These are phyloP conservation scores for Paecilomyces sp. DNA, from an alignment of 2,329 filamentous ascomycete genomes.

Conservation along the genomic window DNA sequence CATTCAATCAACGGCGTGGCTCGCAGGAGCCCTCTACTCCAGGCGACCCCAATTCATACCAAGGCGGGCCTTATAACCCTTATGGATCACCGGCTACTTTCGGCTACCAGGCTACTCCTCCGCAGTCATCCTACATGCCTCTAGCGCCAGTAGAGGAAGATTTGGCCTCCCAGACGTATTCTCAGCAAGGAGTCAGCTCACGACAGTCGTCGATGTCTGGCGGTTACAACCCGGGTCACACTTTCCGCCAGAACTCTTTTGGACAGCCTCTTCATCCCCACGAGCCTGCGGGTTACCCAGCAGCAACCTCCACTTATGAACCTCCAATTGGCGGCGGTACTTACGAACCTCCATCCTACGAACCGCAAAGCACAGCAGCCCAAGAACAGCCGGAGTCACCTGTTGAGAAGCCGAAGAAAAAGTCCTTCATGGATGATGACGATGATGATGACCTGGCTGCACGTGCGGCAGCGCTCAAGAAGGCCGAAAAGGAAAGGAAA, in stretches of 20 bases:
- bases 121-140: slow-evolving; percentile 30
- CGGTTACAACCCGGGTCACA: slow-evolving; percentile 17
- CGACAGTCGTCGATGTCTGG: slow-evolving; percentile 18
- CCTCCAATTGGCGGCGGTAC: slow-evolving; percentile 18
- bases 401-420: slow-evolving; percentile 61
- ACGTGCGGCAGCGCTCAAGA: slow-evolving; percentile 45
- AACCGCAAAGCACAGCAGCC: slow-evolving; percentile 24
- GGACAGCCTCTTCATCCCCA: slow-evolving; percentile 13
- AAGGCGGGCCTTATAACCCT: slow-evolving; percentile 13
- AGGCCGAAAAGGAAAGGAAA: slow-evolving; percentile 58
- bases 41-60: slow-evolving; percentile 25
- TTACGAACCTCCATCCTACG: slow-evolving; percentile 33
- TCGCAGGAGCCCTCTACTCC: slow-evolving; percentile 31
- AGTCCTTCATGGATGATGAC: slow-evolving; percentile 74
- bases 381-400: slow-evolving; percentile 45
- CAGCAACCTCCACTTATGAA: slow-evolving; percentile 26
- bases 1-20: slow-evolving; percentile 26
- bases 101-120: slow-evolving; percentile 31
- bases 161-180: slow-evolving; percentile 18
- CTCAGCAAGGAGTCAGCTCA: slow-evolving; percentile 9
- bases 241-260: slow-evolving; percentile 8
- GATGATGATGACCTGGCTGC: slow-evolving; percentile 62
- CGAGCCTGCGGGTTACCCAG: slow-evolving; percentile 12
- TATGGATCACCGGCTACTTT: slow-evolving; percentile 25
- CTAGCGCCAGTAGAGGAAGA: slow-evolving; percentile 35